Percentiles rank a stretch among this genome's conserved stretches.
Evolutionary conservation across 768 basidiomycete species (phyloP).

Genomic region (Collybia mongolica): DNA sequence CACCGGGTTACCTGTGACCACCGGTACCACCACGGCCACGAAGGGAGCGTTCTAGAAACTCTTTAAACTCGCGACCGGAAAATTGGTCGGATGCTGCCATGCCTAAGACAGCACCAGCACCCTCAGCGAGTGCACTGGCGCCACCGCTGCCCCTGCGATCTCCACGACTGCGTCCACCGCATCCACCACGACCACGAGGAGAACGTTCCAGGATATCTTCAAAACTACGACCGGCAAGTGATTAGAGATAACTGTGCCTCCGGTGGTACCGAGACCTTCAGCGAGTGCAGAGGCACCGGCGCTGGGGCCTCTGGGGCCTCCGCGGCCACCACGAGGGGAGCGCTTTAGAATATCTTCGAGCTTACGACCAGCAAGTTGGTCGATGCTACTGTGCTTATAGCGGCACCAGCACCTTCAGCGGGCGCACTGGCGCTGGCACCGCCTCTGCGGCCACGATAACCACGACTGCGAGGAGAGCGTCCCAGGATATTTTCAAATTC

Average conservation of each 20-base stretch:
- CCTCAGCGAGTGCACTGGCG: not conserved
- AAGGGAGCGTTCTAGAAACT: not conserved
- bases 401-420: too few species aligned
- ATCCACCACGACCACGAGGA: not conserved
- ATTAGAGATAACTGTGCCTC: not conserved
- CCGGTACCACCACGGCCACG: not conserved
- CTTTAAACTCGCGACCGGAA: not conserved
- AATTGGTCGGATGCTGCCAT: not conserved
- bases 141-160: too few species aligned
- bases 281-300: not conserved
- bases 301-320: not conserved
- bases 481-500: not conserved
- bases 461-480: not conserved
- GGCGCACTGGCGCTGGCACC: not conserved
- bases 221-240: not conserved
- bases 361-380: not conserved
- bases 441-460: not conserved
- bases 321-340: not conserved
- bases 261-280: not conserved
- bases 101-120: not conserved
- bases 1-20: not conserved
- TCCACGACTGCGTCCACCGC: too few species aligned
- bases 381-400: too few species aligned
- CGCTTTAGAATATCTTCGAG: not conserved
- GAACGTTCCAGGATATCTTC: not conserved